Percentiles rank a stretch among this genome's conserved stretches.
phyloP scores from a whole-genome alignment of 73 alveolate species.

The Stentor roeselii region DNA sequence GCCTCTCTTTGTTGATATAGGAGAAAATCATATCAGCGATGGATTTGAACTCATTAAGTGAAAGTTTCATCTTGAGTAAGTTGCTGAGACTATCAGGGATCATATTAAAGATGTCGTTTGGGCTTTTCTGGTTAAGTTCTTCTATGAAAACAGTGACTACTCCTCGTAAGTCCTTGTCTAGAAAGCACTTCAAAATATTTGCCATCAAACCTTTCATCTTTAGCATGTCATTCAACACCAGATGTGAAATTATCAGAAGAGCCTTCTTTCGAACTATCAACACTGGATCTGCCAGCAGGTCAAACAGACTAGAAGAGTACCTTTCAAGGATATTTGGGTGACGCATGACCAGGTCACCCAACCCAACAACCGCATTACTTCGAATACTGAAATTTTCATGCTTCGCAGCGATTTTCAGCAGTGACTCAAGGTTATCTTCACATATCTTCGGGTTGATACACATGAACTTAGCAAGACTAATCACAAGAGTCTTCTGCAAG shows the following conservation, averaged over 20 bases:
- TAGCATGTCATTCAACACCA: slow-evolving; percentile 88
- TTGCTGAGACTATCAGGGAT: slow-evolving; percentile 84
- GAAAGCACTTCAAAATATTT: slow-evolving; percentile 78
- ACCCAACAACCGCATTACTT: slow-evolving; percentile 66
- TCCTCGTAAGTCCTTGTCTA: slow-evolving; percentile 64
- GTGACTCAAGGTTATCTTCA: slow-evolving; percentile 48
- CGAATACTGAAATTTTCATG: slow-evolving; percentile 68
- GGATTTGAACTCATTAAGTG: slow-evolving; percentile 56
- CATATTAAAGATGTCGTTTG: slow-evolving; percentile 78
- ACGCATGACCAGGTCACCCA: slow-evolving; percentile 87
- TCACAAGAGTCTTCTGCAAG: slow-evolving; percentile 69
- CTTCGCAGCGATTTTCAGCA: slow-evolving; percentile 57
- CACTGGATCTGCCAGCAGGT: slow-evolving; percentile 58
- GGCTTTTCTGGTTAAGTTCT: slow-evolving; percentile 80
- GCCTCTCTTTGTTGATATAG: slow-evolving; percentile 81
- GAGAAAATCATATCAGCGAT: slow-evolving; percentile 67
- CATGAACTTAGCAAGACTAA: slow-evolving; percentile 81
- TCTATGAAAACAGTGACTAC: slow-evolving; percentile 53
- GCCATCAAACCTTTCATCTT: slow-evolving; percentile 73
- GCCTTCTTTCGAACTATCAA: slow-evolving; percentile 74
- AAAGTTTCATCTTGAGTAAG: slow-evolving; percentile 53
- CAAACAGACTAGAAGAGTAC: slow-evolving; percentile 56
- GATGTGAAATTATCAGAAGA: slow-evolving; percentile 83
- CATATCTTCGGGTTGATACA: slow-evolving; percentile 76
- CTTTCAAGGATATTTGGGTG: slow-evolving; percentile 75